These are phyloP conservation scores for Flaveria floridana DNA, from an alignment of 140 eudicot species.

Conservation along the genomic window DNA sequence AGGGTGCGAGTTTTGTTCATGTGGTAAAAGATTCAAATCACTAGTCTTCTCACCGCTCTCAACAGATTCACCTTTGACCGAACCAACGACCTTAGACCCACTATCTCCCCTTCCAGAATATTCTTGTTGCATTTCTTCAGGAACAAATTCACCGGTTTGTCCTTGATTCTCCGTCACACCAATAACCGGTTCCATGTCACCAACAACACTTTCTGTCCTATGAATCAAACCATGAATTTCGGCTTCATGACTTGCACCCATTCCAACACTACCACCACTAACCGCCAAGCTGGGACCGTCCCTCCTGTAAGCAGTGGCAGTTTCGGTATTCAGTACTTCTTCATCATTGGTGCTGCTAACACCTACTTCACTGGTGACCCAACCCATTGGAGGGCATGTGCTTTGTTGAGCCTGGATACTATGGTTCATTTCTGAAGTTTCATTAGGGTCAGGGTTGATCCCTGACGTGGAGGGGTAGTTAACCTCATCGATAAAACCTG, in stretches of 20 bases:
- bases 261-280: conserved; percentile 89
- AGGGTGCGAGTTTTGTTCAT: conserved; percentile 63
- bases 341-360: conserved; percentile 81
- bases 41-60: conserved; percentile 78
- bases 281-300: conserved; percentile 67
- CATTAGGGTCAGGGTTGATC: conserved; percentile 45
- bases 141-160: conserved; percentile 75
- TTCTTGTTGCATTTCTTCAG: conserved; percentile 62
- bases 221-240: conserved; percentile 79
- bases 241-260: conserved; percentile 95
- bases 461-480: conserved; percentile 48
- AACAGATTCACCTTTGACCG: conserved; percentile 69
- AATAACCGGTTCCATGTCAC: conserved; percentile 69
- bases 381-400: conserved; percentile 50
- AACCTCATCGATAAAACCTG: conserved; percentile 67
- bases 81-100: conserved; percentile 74
- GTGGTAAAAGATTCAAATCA: conserved; percentile 45
- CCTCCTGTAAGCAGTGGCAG: conserved; percentile 50
- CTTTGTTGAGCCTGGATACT: conserved; percentile 80
- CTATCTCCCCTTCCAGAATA: conserved; percentile 79
- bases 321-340: conserved; percentile 70
- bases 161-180: conserved; percentile 79
- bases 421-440: conserved; percentile 68
- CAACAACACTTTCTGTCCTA: conserved; percentile 69
- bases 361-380: conserved; percentile 62